Base-by-base conservation (phyloP, 805 yeast species). In the Spathaspora boniae region DNA sequence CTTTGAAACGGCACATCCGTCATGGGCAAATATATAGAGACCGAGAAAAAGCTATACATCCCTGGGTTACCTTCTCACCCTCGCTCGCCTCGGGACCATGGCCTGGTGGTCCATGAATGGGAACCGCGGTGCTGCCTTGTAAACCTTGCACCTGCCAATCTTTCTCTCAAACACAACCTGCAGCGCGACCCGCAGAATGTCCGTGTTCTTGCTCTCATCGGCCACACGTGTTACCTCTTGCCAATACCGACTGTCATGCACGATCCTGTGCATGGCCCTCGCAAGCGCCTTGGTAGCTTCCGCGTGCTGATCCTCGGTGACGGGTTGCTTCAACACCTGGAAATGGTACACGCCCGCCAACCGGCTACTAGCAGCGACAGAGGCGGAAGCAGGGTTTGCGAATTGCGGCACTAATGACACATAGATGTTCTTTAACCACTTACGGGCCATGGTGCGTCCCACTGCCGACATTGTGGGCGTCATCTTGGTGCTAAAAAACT, bases 11-110 rank as follows among this genome's bases (percentile, higher is more conserved):
- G 50, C 47, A 1, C 35, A 52, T 14, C 85, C 85, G 0, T 22
- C 30, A 0, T 78, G 85, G 84, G 54, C 65, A 8, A 21, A 49
- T n/a, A n/a, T n/a, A n/a, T n/a, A n/a, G n/a, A n/a, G n/a, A n/a
- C n/a, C n/a, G n/a, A n/a, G n/a, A n/a, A n/a, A n/a, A n/a, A n/a
- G n/a, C n/a, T n/a, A n/a, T n/a, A n/a, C n/a, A n/a, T n/a, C n/a
- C n/a, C n/a, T n/a, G n/a, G n/a, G n/a, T n/a, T n/a, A n/a, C n/a
- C n/a, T n/a, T n/a, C n/a, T n/a, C n/a, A n/a, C n/a, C n/a, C n/a
- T n/a, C n/a, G n/a, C n/a, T n/a, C n/a, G n/a, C n/a, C n/a, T n/a
- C n/a, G n/a, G n/a, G n/a, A n/a, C n/a, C n/a, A n/a, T n/a, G n/a
- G n/a, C n/a, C n/a, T n/a, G n/a, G n/a, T n/a, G n/a, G n/a, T n/a